These are phyloP conservation scores for Ramicandelaber brevisporus DNA, from an alignment of 192 early-diverging fungal genomes.

Conservation along the genomic window DNA sequence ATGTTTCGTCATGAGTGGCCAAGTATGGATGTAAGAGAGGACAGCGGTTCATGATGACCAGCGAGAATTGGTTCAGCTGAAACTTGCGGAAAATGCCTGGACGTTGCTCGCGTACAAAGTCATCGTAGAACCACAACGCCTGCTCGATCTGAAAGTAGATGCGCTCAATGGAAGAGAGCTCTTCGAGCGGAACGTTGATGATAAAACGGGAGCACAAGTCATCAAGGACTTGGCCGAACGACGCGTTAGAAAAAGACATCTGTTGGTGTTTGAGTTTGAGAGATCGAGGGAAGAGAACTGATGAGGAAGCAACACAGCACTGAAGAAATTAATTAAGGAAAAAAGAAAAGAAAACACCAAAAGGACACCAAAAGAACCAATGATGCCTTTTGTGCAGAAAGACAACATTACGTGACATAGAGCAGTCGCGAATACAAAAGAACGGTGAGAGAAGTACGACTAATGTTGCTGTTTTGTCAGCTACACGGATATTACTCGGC, in stretches of 20 bases:
- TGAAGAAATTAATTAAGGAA: not conserved
- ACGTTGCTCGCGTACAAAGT: conserved; percentile 79
- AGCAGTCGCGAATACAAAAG: no score
- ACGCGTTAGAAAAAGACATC: conserved; percentile 28
- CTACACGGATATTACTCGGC: no score
- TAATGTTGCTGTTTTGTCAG: no score
- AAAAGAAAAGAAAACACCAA: conserved; percentile 1
- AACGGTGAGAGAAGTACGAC: no score
- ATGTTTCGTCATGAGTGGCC: conserved; percentile 79
- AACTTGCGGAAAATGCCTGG: conserved; percentile 55
- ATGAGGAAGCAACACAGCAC: conserved; percentile 1
- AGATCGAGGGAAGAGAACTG: not conserved
- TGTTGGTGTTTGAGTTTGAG: not conserved
- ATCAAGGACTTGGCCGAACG: conserved; percentile 65
- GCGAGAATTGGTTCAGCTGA: conserved; percentile 52
- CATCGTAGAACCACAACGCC: conserved; percentile 98
- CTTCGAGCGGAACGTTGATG: conserved; percentile 92
- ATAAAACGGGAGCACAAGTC: conserved; percentile 93
- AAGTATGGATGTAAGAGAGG: conserved; percentile 69
- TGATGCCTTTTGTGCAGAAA: no score
- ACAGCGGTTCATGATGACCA: conserved; percentile 69
- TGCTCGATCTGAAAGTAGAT: conserved; percentile 98
- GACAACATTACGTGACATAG: no score
- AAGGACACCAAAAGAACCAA: no score
- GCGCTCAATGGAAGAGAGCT: conserved; percentile 75